Conservation (phyloP, 208 protist species). For the Leishmania tarentolae region DNA sequence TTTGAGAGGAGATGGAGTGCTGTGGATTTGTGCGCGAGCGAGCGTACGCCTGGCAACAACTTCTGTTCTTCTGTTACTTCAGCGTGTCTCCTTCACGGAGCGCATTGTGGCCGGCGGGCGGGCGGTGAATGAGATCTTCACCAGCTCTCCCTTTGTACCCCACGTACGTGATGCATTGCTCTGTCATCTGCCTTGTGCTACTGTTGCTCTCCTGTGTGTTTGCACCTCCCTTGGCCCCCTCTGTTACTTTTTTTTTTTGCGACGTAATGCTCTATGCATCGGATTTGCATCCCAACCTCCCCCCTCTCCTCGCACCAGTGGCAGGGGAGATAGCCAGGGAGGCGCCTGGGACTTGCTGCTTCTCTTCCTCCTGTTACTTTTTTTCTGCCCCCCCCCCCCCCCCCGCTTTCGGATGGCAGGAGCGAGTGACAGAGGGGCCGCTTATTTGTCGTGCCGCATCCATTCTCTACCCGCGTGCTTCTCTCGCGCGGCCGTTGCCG, state of each 20-base stretch:
- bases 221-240: neutral
- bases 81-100: neutral
- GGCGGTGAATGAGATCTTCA: neutral
- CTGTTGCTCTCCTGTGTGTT: neutral
- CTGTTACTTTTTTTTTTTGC: neutral
- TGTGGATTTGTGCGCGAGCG: neutral
- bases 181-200: too few relatives aligned
- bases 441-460: conserved; percentile 8
- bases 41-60: neutral
- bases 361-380: neutral
- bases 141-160: neutral
- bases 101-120: neutral
- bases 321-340: neutral
- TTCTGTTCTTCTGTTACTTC: neutral
- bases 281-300: neutral
- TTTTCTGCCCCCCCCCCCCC: neutral
- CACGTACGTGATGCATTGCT: neutral
- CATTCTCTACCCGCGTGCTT: conserved; percentile 3
- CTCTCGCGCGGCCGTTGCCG: conserved; percentile 4
- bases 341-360: neutral
- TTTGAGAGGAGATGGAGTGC: neutral
- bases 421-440: neutral
- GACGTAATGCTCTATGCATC: neutral
- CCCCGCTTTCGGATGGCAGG: conserved; percentile 5
- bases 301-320: neutral